These are phyloP conservation scores for Achlya hypogyna DNA, from an alignment of 352 stramenopile species.

Conservation along the genomic window DNA sequence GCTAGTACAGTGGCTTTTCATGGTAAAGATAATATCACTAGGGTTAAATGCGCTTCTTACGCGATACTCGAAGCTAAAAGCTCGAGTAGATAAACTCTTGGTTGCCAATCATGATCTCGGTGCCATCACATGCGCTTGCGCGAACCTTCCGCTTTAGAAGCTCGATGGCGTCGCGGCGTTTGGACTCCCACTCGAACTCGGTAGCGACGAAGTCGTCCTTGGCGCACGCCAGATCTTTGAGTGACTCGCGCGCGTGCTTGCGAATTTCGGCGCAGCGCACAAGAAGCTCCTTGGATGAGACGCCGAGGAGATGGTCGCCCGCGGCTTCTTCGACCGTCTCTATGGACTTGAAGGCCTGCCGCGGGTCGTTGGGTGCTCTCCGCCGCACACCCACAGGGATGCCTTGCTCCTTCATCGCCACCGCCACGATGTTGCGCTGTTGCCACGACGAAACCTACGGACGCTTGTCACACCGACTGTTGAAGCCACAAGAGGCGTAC, in stretches of 20 bases:
- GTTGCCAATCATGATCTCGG: constrained; percentile 50
- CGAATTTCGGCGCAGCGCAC: constrained; percentile 56
- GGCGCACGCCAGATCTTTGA: constrained; percentile 32
- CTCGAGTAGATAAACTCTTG: constrained; percentile 53
- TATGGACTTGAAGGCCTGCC: constrained; percentile 33
- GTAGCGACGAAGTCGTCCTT: constrained; percentile 46
- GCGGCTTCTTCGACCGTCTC: constrained; percentile 55
- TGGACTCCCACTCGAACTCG: constrained; percentile 48
- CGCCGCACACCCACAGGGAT: not conserved
- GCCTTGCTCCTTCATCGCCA: not conserved
- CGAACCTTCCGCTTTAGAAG: constrained; percentile 47
- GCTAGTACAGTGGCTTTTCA: no score
- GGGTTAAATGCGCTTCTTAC: no score
- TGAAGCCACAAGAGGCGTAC: constrained; percentile 1
- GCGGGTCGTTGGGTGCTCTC: not conserved
- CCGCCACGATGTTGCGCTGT: constrained; percentile 32
- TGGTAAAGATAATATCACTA: no score
- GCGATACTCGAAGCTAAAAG: no score
- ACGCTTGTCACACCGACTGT: not conserved
- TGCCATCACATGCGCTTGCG: constrained; percentile 43
- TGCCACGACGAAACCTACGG: constrained; percentile 57
- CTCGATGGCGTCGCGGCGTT: constrained; percentile 62
- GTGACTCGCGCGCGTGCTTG: constrained; percentile 38
- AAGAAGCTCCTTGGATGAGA: constrained; percentile 68
- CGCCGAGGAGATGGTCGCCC: constrained; percentile 32